Percentiles rank a stretch among this genome's conserved stretches.
phyloP scores from a whole-genome alignment of 2,329 filamentous ascomycete species.

The Mycosphaerelloides madeirae region DNA sequence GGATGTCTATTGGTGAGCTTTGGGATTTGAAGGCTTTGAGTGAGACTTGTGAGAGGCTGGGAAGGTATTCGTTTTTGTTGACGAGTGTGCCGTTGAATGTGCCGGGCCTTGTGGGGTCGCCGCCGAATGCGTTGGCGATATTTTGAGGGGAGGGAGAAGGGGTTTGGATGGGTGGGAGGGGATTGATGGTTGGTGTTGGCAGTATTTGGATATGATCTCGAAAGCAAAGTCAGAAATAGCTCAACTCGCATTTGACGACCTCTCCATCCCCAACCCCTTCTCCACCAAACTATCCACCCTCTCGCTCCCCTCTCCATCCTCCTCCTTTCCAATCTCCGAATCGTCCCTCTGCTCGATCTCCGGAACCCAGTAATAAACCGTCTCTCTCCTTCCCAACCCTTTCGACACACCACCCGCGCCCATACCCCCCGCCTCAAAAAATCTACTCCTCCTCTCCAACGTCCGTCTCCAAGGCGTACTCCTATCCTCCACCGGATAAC shows the following conservation, averaged over 20 bases:
- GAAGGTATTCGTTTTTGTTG: conserved; percentile 43
- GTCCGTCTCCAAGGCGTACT: too few species aligned
- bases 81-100: conserved; percentile 43
- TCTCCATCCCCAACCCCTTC: not conserved
- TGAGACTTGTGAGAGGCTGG: conserved; percentile 34
- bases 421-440: too few species aligned
- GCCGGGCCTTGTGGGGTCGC: conserved; percentile 33
- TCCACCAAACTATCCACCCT: not conserved
- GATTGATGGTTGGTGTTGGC: not conserved
- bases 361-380: too few species aligned
- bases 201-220: not conserved
- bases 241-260: not conserved
- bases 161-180: not conserved
- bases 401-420: too few species aligned
- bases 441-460: too few species aligned
- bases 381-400: too few species aligned
- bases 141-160: conserved; percentile 26
- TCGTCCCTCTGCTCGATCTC: too few species aligned
- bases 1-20: conserved; percentile 44
- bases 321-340: not conserved
- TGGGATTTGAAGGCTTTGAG: conserved; percentile 42
- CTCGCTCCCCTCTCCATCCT: not conserved
- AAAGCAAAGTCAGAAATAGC: too few species aligned
- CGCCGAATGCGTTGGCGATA: conserved; percentile 33
- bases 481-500: too few species aligned